Base-by-base conservation (phyloP, 805 yeast species). In the Cyberlindnera euphorbiae region DNA sequence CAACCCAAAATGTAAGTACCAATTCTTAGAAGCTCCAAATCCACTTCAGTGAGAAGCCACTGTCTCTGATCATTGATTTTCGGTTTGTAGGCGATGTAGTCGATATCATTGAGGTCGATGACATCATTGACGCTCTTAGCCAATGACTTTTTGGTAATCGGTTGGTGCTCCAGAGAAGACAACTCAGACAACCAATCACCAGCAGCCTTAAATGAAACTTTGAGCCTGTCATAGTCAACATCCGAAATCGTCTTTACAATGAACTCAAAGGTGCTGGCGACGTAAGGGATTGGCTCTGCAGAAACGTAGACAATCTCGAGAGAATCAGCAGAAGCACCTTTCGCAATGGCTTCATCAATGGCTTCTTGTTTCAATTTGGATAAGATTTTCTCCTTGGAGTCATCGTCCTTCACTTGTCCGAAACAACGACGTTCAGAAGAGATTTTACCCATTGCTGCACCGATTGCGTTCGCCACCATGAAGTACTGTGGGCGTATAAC, bases 1-100 rank as follows among this genome's bases (percentile, higher is more conserved):
- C 71, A 65, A 7, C 75, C 76, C 5, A 71, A 57, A 35, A 70
- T 66, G 44, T 69, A 70, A 17, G 65, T 52, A n/a, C 75, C 77
- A 33, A 66, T 59, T 23, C 63, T 48, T 10, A 70, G 41, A 39
- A 59, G 60, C 25, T 68, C 73, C 32, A 56, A 42, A 49, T 70
- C 75, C 3, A 50, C 52, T 40, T 38, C 42, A 17, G 41, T 30
- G 3, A 49, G 26, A n/a, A 33, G 26, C 52, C 52, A 49, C 60
- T 71, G 33, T 39, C 35, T 38, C 22, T 38, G 21, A 1, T 28
- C 30, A 17, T 39, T 46, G 28, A 48, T 30, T 9, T 9, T 10
- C 8, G 53, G 53, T 17, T 26, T 41, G 34, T 49, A 49, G 28
- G 21, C 30, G 9, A 27, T 26, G 38, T 52, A 59, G 32, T 62